Evolutionary conservation across 805 yeast species (phyloP).

Genomic region (Lipomyces chichibuensis): DNA sequence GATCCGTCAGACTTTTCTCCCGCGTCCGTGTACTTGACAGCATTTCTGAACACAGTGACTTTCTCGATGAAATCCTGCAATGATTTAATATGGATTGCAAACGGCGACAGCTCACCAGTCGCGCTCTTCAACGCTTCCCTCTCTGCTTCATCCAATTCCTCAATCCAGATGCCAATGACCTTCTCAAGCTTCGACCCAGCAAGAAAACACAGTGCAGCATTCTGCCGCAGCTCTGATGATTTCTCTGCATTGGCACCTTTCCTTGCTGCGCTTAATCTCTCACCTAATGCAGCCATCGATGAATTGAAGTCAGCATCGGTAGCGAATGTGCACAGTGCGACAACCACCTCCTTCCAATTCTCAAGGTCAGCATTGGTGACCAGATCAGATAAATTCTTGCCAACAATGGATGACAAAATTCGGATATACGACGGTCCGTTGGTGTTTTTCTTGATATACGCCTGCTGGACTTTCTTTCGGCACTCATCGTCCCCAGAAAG

Average conservation of each 20-base stretch:
- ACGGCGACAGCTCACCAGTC: slow-evolving; percentile 53
- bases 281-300: slow-evolving; percentile 72
- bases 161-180: slow-evolving; percentile 79
- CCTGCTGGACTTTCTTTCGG: slow-evolving; percentile 68
- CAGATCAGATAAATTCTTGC: slow-evolving; percentile 62
- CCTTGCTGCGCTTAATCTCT: slow-evolving; percentile 59
- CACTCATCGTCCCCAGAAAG: slow-evolving; percentile 58
- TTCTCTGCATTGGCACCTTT: slow-evolving; percentile 22
- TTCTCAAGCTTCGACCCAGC: slow-evolving; percentile 82
- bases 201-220: slow-evolving; percentile 76
- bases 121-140: slow-evolving; percentile 39
- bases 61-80: slow-evolving; percentile 82
- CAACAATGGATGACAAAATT: slow-evolving; percentile 64
- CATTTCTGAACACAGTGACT: slow-evolving; percentile 70
- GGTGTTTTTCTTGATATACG: slow-evolving; percentile 66
- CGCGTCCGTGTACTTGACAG: slow-evolving; percentile 40
- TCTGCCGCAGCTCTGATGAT: slow-evolving; percentile 55
- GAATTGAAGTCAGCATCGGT: slow-evolving; percentile 52
- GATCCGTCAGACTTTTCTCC: slow-evolving; percentile 31
- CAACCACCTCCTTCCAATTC: slow-evolving; percentile 84
- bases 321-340: slow-evolving; percentile 63
- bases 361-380: slow-evolving; percentile 74
- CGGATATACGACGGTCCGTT: slow-evolving; percentile 65
- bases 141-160: slow-evolving; percentile 62
- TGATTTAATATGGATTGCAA: slow-evolving; percentile 82